Conservation (phyloP, 305 asterid genomes). For the Fraxinus baroniana region DNA sequence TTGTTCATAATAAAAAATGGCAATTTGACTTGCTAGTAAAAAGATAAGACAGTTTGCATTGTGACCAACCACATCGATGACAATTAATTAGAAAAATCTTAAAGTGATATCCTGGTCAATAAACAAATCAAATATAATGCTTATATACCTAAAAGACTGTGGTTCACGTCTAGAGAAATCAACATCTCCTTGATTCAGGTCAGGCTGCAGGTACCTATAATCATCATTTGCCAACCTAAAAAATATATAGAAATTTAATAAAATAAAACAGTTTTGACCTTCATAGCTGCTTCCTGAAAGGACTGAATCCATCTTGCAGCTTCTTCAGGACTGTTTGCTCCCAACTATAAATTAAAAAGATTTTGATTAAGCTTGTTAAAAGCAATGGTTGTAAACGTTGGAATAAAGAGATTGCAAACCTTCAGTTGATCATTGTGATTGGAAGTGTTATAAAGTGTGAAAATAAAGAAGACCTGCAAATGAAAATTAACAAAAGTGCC, state of each 20-base stretch:
- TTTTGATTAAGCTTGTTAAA: slow-evolving; percentile 19
- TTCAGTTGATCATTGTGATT: slow-evolving; percentile 85
- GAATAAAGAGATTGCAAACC: slow-evolving; percentile 49
- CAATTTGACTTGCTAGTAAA: slow-evolving; percentile 24
- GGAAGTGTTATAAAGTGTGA: slow-evolving; percentile 85
- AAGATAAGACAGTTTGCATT: neutral
- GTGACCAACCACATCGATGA: slow-evolving; percentile 15
- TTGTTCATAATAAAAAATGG: slow-evolving; percentile 7
- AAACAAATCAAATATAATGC: slow-evolving; percentile 21
- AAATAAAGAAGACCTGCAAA: slow-evolving; percentile 85
- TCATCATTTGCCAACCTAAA: slow-evolving; percentile 37
- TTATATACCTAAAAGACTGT: slow-evolving; percentile 59
- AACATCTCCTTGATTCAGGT: slow-evolving; percentile 50
- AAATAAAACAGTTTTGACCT: slow-evolving; percentile 47
- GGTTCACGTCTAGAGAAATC: slow-evolving; percentile 46
- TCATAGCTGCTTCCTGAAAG: slow-evolving; percentile 81
- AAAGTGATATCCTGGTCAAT: neutral
- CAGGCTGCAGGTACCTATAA: slow-evolving; percentile 53
- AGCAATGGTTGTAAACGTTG: slow-evolving; percentile 18
- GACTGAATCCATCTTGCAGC: slow-evolving; percentile 97
- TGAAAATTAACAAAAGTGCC: slow-evolving; percentile 15
- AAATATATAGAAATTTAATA: slow-evolving; percentile 18
- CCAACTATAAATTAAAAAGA: slow-evolving; percentile 55
- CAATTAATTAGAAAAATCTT: slow-evolving; percentile 18
- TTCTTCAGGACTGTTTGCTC: slow-evolving; percentile 98